Base-by-base conservation (phyloP, 1,139 yeast species). In the Lodderomyces margitis region DNA sequence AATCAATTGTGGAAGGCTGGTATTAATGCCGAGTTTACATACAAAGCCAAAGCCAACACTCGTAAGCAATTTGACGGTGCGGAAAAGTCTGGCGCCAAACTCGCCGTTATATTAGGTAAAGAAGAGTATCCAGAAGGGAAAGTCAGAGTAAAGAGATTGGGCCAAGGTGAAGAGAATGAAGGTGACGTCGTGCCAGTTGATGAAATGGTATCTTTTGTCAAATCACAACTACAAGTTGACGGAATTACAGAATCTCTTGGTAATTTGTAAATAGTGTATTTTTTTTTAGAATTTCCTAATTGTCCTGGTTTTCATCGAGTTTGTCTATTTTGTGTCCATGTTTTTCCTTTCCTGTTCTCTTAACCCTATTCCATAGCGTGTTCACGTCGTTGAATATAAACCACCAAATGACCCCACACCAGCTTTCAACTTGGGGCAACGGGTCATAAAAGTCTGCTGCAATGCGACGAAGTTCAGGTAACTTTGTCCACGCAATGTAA, bases 11-110 rank as follows among this genome's bases (percentile, higher is more conserved):
- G 98, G 98, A 73, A 74, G 27, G 86, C 85, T 7, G 97, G 95
- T 34, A 80, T 92, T 52, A 94, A 87, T 60, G 75, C 95, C 34
- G 98, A 92, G 68, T 92, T 82, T 62, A 74, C 91, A 51, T 92
- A 87, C 74, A 92, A 92, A 67, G 77, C 87, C 43, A 92, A 92
- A 69, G 95, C 95, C 43, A 92, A 92, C 62, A 85, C 88, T 46
- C 85, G 95, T 62, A 92, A 91, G 64, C 98, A 92, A 68, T 92
- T 92, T 51, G 98, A 91, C 56, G 95, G 96, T 42, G 98, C 98
- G 36, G 98, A 92, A 56, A 89, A 88, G 65, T 74, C 89, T 2
- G 98, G 97, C 31, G 88, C 96, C 53, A 83, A 91, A 45, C 58
- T 89, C 40, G 96, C 95, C 4, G 96, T 92, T 34, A 92, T 92